Evolutionary conservation across 345 rosid species (phyloP), one percentile per base, ranked within the genome.

Genomic region (Linum trigynum): DNA sequence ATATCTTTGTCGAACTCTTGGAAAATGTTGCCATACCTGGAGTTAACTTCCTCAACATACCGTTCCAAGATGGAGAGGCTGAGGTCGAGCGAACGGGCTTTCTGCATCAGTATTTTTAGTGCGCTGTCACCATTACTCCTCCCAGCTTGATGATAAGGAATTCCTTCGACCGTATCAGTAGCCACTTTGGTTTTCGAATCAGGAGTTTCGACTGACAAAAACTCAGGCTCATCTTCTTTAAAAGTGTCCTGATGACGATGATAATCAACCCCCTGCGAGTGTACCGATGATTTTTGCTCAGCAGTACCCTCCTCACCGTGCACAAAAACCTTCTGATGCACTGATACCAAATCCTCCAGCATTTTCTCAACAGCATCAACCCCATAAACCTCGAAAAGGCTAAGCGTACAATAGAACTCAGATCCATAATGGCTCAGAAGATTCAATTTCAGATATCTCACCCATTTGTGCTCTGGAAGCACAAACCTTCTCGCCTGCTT

Each of bases 111-210:
- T 76, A 91, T 80, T 80, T 91, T 91, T 36, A 91, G 85, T 72
- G 87, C 97, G 43, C 88, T 81, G 70, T 95, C 99, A n/a, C 95
- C 95, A 63, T 91, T 92, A 91, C 89, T 84, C 76, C 96, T 85
- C 59, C 94, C 86, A 72, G 76, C 88, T 76, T 86, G 95, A 67
- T 84, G 89, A 64, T 73, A 97, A 36, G 81, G 91, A 61, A 80
- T 74, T 78, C 86, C 99, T 73, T 85, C 90, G 23, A 79, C 75
- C 1, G 86, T 81, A 61, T 82, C 81, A 2, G 80, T 66, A 67
- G 85, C 38, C 56, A 62, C 61, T 39, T 81, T 90, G 69, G 17
- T 73, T 67, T 77, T 85, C 4, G 61, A 69, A 65, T 78, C 64
- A 38, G 59, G 41, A 32, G 66, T 71, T 62, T 79, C 91, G n/a